phyloP scores from a whole-genome alignment of 345 rosid genomes.

The Psidium friedrichsthalianum region DNA sequence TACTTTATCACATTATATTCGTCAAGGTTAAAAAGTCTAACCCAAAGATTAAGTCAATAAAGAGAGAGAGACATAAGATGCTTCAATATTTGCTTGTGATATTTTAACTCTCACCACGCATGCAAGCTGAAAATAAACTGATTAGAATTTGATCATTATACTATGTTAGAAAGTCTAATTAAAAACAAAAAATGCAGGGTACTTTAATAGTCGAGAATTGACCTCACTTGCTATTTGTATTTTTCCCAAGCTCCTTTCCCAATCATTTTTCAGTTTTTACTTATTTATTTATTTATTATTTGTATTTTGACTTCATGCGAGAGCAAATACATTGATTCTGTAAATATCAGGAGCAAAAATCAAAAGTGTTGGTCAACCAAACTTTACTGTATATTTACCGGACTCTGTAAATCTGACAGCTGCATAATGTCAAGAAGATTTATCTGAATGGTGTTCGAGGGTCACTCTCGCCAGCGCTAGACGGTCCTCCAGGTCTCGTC shows the following conservation, averaged over 20 bases:
- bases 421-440: neutral
- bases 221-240: neutral
- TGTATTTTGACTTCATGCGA: neutral
- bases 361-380: neutral
- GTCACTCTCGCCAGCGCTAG: no score
- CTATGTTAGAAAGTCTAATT: no score
- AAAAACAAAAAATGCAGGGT: rapidly evolving
- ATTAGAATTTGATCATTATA: neutral
- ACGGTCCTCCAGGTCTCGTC: no score
- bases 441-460: no score
- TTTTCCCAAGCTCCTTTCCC: neutral
- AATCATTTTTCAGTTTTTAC: neutral
- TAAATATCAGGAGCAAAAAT: neutral
- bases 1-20: neutral
- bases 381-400: neutral
- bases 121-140: neutral
- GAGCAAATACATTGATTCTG: neutral
- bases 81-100: neutral
- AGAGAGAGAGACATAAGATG: neutral
- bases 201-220: neutral
- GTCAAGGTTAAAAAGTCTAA: neutral
- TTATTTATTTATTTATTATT: neutral
- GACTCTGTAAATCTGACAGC: neutral
- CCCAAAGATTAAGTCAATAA: neutral
- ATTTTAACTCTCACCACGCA: rapidly evolving